A percentile compares a stretch with the other conserved stretches of the same genome.
Conservation (phyloP, 23 red algal genomes). For the Chondrus crispus region DNA sequence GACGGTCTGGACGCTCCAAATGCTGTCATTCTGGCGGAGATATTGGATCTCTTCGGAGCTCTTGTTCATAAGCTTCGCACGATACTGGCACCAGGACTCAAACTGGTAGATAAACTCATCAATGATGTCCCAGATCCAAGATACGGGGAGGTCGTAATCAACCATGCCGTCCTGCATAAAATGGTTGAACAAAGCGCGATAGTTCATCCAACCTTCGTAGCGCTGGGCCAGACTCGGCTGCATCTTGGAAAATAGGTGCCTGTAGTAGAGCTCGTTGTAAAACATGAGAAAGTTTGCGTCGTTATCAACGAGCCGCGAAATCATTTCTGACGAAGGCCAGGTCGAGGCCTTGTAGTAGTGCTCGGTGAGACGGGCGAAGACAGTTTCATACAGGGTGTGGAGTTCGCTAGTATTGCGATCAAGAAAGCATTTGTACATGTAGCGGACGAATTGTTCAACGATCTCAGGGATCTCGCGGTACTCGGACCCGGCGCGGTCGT, state of each 20-base stretch:
- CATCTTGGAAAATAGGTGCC: conserved; percentile 84
- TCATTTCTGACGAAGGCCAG: conserved; percentile 62
- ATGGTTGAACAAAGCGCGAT: conserved; percentile 76
- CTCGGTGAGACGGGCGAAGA: conserved; percentile 70
- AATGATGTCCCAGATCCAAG: conserved; percentile 99
- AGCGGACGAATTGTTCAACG: conserved; percentile 66
- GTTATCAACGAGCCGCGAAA: conserved; percentile 47
- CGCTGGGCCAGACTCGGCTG: conserved; percentile 72
- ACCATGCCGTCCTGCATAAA: conserved; percentile 71
- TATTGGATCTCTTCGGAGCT: conserved; percentile 79
- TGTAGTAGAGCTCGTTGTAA: conserved; percentile 93
- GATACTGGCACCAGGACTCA: conserved; percentile 91
- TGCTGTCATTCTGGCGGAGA: conserved; percentile 63
- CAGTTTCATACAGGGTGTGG: conserved; percentile 88
- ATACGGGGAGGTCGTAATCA: conserved; percentile 81
- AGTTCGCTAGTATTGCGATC: conserved; percentile 74
- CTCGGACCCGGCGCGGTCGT: conserved; percentile 9
- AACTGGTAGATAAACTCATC: conserved; percentile 99
- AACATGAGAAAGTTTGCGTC: conserved; percentile 80
- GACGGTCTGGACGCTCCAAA: conserved; percentile 83
- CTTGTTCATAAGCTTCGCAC: conserved; percentile 67
- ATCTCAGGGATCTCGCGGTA: conserved; percentile 57
- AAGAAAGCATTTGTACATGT: conserved; percentile 60
- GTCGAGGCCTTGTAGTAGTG: conserved; percentile 65
- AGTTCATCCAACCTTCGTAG: conserved; percentile 90